phyloP scores from a whole-genome alignment of 176 grass and related monocot species.

The Juncus effusus region DNA sequence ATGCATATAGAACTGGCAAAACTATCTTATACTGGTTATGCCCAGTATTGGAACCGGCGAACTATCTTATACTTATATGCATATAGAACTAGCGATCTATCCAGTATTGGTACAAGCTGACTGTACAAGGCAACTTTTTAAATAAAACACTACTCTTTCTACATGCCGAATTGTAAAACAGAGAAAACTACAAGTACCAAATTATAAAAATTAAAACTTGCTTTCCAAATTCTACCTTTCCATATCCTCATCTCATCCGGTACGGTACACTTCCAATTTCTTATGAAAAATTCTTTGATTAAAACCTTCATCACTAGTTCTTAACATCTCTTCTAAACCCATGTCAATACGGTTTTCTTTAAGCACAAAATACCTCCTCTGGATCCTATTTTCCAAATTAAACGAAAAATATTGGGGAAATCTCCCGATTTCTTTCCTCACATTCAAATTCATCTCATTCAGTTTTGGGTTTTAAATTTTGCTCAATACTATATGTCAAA shows the following conservation, averaged over 20 bases:
- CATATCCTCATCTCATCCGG: constrained; percentile 5
- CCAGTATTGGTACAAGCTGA: too few species aligned
- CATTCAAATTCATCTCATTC: constrained; percentile 36
- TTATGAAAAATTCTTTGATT: constrained; percentile 31
- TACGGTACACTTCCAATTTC: neutral
- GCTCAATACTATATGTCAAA: constrained; percentile 64
- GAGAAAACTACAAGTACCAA: neutral
- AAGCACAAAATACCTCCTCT: constrained; percentile 35
- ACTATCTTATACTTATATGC: too few species aligned
- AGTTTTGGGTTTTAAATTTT: constrained; percentile 61
- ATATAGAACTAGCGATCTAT: too few species aligned
- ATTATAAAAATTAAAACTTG: neutral
- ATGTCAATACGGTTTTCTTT: constrained; percentile 34
- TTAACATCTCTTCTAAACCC: constrained; percentile 60
- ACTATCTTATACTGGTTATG: too few species aligned
- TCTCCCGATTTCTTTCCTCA: constrained; percentile 35
- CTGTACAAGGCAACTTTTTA: too few species aligned
- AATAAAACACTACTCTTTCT: neutral
- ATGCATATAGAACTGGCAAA: too few species aligned
- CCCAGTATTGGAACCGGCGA: too few species aligned
- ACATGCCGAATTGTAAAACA: neutral
- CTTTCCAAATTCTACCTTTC: neutral
- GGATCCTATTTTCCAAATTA: constrained; percentile 71
- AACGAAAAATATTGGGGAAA: constrained; percentile 90
- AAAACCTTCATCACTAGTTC: constrained; percentile 53